Conservation (phyloP, 257 asterid genomes). For the Fraxinus excelsior region DNA sequence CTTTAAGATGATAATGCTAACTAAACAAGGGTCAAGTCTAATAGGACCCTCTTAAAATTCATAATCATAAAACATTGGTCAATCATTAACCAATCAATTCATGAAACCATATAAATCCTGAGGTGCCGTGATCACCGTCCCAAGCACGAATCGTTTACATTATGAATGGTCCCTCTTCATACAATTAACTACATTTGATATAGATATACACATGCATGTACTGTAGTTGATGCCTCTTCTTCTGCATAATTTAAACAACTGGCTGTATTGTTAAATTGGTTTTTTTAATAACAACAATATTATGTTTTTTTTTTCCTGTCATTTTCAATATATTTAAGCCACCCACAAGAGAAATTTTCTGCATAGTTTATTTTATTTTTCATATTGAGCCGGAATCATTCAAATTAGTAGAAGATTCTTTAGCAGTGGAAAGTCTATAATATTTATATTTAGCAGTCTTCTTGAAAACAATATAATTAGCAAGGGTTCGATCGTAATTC, state of each 20-base stretch:
- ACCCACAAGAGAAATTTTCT: background rate
- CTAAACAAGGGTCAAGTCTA: constrained; percentile 55
- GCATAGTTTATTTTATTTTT: background rate
- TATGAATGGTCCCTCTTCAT: constrained; percentile 4
- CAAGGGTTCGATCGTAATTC: background rate
- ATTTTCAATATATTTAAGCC: constrained; percentile 13
- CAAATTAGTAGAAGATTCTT: background rate
- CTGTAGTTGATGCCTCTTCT: constrained; percentile 37
- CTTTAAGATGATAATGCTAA: constrained; percentile 42
- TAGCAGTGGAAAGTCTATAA: background rate
- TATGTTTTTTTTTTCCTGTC: constrained; percentile 19
- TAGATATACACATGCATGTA: constrained; percentile 37
- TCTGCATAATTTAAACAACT: constrained; percentile 16
- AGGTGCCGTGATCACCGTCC: constrained; percentile 50
- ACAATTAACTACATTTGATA: constrained; percentile 7
- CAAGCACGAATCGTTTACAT: constrained; percentile 32
- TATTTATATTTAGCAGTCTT: constrained; percentile 2
- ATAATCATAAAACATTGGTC: constrained; percentile 52
- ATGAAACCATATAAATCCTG: constrained; percentile 36
- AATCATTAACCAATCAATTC: constrained; percentile 56
- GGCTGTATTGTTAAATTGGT: constrained; percentile 28
- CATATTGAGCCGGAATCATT: background rate
- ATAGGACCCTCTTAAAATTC: constrained; percentile 31
- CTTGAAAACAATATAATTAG: constrained; percentile 16
- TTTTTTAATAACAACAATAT: constrained; percentile 31